These are phyloP conservation scores for Myriosclerotinia scirpicola DNA, from an alignment of 2,329 filamentous ascomycete species.

Conservation along the genomic window DNA sequence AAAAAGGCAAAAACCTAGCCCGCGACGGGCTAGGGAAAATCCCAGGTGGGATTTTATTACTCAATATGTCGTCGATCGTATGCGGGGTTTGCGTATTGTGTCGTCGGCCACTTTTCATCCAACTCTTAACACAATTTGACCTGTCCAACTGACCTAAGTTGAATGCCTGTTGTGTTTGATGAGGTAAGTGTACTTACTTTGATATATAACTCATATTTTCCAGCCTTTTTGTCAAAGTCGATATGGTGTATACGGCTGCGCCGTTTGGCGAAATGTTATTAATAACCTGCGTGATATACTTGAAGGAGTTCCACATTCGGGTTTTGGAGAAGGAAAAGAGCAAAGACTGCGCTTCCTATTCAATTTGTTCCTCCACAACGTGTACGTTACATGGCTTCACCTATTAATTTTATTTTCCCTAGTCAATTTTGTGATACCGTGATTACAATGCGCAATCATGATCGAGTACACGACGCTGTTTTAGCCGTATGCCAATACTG, in stretches of 20 bases:
- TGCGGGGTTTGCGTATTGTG: background rate
- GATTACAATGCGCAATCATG: too few relatives aligned
- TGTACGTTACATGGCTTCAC: too few relatives aligned
- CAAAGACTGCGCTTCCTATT: too few relatives aligned
- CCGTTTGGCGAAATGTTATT: too few relatives aligned
- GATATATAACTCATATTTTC: background rate
- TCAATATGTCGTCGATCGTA: background rate
- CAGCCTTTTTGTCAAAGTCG: background rate
- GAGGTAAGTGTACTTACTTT: background rate
- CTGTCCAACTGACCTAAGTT: background rate
- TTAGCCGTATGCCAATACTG: too few relatives aligned
- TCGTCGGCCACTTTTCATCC: background rate
- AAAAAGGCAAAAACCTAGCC: background rate
- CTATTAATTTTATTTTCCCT: too few relatives aligned
- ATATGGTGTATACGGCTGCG: background rate
- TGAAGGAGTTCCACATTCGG: too few relatives aligned
- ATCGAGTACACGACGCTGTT: too few relatives aligned
- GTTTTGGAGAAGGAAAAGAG: too few relatives aligned
- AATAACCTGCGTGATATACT: too few relatives aligned
- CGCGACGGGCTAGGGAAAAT: background rate
- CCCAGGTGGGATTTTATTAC: background rate
- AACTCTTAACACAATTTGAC: background rate
- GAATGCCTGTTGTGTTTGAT: background rate
- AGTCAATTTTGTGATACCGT: too few relatives aligned
- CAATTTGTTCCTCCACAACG: too few relatives aligned